phyloP scores from a whole-genome alignment of 768 basidiomycete genomes.

The Tulasnella sp. region DNA sequence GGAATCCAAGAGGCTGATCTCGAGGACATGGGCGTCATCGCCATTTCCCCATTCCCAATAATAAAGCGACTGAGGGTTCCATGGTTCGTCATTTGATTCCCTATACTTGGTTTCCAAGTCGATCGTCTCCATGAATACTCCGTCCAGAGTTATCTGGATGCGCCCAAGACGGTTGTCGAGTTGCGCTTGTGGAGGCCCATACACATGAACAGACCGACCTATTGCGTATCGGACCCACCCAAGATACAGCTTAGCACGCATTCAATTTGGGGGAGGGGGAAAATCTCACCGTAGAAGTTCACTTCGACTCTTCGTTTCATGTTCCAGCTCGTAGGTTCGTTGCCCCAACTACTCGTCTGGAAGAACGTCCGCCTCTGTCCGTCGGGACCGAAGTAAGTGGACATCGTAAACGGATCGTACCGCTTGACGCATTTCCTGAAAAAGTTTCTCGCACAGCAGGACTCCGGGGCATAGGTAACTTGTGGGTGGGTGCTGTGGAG shows the following conservation, averaged over 20 bases:
- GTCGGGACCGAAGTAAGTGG: not conserved
- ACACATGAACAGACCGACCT: slow-evolving; percentile 7
- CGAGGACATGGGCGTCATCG: not conserved
- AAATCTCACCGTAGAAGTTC: not conserved
- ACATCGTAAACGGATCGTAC: slow-evolving; percentile 3
- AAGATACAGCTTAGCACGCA: not conserved
- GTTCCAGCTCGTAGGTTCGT: not conserved
- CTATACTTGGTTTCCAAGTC: not conserved
- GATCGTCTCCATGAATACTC: not conserved
- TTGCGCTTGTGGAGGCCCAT: not conserved
- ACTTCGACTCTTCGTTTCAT: not conserved
- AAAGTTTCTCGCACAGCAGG: not conserved
- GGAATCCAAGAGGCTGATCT: not conserved
- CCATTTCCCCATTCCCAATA: not conserved
- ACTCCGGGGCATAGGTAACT: slow-evolving; percentile 16
- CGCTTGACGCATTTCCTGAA: not conserved
- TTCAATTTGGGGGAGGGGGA: not conserved
- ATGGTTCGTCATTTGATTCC: not conserved
- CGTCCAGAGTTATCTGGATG: not conserved
- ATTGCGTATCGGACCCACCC: not conserved
- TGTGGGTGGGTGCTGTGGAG: slow-evolving; percentile 11
- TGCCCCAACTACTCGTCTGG: slow-evolving; percentile 2
- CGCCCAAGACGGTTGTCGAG: not conserved
- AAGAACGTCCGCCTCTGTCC: not conserved
- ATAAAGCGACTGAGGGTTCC: not conserved